Percentiles rank a stretch among this genome's conserved stretches.
These are phyloP conservation scores for Enterospora canceri DNA, from an alignment of 371 early-diverging fungal species.

Conservation along the genomic window DNA sequence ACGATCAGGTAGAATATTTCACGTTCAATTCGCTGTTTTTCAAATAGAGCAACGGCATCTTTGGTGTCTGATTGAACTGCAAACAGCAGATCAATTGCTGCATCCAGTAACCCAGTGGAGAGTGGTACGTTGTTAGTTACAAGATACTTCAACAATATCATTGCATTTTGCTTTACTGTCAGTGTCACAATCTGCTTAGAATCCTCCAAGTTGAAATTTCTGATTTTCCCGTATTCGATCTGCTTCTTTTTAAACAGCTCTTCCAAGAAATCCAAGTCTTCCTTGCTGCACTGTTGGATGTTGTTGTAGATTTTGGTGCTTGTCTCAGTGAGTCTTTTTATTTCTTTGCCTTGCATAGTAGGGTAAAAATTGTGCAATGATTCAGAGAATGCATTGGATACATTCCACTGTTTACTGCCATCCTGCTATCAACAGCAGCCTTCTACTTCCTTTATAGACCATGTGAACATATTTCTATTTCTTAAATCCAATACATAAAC, in stretches of 20 bases:
- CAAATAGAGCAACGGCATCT: conserved; percentile 9
- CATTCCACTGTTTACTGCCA: too few species aligned
- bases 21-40: conserved; percentile 22
- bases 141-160: conserved; percentile 17
- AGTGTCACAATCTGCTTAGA: conserved; percentile 20
- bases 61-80: background rate
- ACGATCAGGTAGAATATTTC: conserved; percentile 29
- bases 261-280: conserved; percentile 19
- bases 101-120: conserved; percentile 1
- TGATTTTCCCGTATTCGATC: conserved; percentile 23
- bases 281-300: background rate
- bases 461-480: too few species aligned
- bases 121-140: background rate
- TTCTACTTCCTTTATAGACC: too few species aligned
- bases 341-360: too few species aligned
- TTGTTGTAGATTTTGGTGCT: conserved; percentile 15
- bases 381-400: too few species aligned
- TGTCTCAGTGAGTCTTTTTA: too few species aligned
- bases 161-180: conserved; percentile 28
- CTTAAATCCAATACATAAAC: too few species aligned
- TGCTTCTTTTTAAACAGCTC: conserved; percentile 3
- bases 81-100: conserved; percentile 20
- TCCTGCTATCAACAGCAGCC: too few species aligned
- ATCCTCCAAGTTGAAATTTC: conserved; percentile 25
- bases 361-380: too few species aligned